phyloP scores from a whole-genome alignment of 495 filamentous ascomycete genomes.

The Lasiosphaeria hispida region DNA sequence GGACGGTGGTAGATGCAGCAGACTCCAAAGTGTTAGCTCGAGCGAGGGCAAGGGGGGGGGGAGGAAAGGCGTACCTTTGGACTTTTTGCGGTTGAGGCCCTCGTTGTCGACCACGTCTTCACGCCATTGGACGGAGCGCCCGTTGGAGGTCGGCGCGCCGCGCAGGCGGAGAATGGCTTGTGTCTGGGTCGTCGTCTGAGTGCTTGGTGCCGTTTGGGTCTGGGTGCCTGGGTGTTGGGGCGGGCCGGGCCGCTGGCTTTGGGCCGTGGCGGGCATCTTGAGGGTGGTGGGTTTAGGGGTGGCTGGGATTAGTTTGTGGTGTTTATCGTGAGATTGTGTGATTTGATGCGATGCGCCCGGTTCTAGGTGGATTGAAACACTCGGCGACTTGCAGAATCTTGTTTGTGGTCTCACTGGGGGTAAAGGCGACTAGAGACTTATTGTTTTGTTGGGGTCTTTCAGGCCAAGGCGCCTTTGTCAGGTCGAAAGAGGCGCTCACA shows the following conservation, averaged over 20 bases:
- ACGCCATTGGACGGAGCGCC: conserved; percentile 77
- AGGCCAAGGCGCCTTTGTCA: background rate
- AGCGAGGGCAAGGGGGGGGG: background rate
- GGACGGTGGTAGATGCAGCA: conserved; percentile 98
- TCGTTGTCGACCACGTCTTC: conserved; percentile 96
- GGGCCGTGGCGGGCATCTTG: conserved; percentile 17
- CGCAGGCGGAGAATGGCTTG: conserved; percentile 47
- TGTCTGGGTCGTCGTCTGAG: conserved; percentile 24
- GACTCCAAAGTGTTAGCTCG: conserved; percentile 50
- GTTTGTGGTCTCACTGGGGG: no score
- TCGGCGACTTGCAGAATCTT: background rate
- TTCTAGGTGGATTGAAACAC: background rate
- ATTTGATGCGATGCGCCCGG: background rate
- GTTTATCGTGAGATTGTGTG: background rate
- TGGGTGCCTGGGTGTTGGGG: conserved; percentile 9
- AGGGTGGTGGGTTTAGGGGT: conserved; percentile 19
- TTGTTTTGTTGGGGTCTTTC: no score
- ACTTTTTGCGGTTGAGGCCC: conserved; percentile 87
- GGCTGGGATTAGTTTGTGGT: background rate
- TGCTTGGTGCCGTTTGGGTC: conserved; percentile 15
- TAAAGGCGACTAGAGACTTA: no score
- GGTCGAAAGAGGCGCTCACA: background rate
- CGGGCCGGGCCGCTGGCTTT: conserved; percentile 23
- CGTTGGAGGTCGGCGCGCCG: conserved; percentile 36
- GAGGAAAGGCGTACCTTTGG: conserved; percentile 66